Evolutionary conservation across 2,329 filamentous ascomycete species (phyloP).

Genomic region (Erysiphe neolycopersici): DNA sequence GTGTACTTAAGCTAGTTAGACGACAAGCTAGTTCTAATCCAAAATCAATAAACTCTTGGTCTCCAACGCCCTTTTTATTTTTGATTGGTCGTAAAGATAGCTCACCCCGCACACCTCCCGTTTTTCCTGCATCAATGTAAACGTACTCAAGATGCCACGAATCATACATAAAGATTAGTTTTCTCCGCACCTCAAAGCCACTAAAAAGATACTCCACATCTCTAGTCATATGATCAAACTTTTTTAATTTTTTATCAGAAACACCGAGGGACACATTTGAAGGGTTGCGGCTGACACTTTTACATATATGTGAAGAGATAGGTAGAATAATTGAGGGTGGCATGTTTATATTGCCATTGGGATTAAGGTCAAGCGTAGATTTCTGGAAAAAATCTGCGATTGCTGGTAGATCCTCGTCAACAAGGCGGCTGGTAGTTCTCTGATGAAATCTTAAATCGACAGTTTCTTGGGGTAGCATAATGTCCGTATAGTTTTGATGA

Average conservation of each 20-base stretch:
- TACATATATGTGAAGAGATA: constrained; percentile 8
- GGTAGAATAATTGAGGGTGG: constrained; percentile 9
- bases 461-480: constrained; percentile 12
- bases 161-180: constrained; percentile 5
- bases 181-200: constrained; percentile 10
- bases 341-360: constrained; percentile 5
- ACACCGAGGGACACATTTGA: constrained; percentile 2
- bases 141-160: constrained; percentile 9
- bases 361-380: constrained; percentile 5
- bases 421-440: constrained; percentile 5
- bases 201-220: constrained; percentile 13
- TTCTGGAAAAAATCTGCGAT: constrained; percentile 5
- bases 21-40: neutral
- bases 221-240: neutral
- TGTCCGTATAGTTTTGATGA: constrained; percentile 6
- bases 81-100: constrained; percentile 6
- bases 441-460: constrained; percentile 13
- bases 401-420: neutral
- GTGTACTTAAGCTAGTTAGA: neutral
- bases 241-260: neutral
- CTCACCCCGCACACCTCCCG: constrained; percentile 10
- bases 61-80: neutral
- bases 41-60: constrained; percentile 5
- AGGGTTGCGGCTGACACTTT: constrained; percentile 2
- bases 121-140: constrained; percentile 11